Base-by-base conservation (phyloP, 805 yeast genomes). In the Starmerella bombi region DNA sequence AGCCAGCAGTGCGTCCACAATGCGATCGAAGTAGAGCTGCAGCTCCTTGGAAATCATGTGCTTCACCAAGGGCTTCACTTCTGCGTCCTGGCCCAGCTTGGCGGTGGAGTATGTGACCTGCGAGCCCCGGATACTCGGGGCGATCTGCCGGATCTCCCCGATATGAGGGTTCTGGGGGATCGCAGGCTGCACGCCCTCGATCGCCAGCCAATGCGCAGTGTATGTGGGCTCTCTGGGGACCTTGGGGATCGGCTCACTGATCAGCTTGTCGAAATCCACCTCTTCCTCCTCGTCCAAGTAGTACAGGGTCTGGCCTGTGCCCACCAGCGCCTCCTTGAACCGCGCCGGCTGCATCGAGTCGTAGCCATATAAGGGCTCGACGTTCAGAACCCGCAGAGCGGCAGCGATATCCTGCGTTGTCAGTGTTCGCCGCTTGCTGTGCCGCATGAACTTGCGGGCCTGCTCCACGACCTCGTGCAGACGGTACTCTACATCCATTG, bases 401-500 rank as follows among this genome's bases (percentile, higher is more conserved):
- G 80, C 69, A 41, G 77, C 75, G 32, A 91, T 73, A 61, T 91
- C 98, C 34, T 72, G 69, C 0, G 94, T 82, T 21, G 84, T 75
- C 28, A 91, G 63, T 0, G 81, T 71, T 45, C 80, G 79, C 35
- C 97, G 67, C 59, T 86, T 88, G 21, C 91, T 75, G 60, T 91
- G 96, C 51, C 95, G 71, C 88, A 88, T 91, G 61, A 88, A 88
- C 59, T 91, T 91, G 41, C 80, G 75, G 17, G 98, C 97, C 50
- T 91, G 94, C 59, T 91, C 98, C 45, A 93, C 65, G 30, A 91
- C 81, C 62, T 91, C 97, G 59, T 88, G 88, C 49, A 91, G 82
- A 47, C 98, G 72, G 59, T 93, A 91, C 63, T 91, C 99, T n/a
- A 91, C 93, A 58, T 91, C 99, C 98, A 91, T 91, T 5, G 99